Conservation (phyloP, 2,329 filamentous ascomycete genomes). For the Huntiella bhutanensis region DNA sequence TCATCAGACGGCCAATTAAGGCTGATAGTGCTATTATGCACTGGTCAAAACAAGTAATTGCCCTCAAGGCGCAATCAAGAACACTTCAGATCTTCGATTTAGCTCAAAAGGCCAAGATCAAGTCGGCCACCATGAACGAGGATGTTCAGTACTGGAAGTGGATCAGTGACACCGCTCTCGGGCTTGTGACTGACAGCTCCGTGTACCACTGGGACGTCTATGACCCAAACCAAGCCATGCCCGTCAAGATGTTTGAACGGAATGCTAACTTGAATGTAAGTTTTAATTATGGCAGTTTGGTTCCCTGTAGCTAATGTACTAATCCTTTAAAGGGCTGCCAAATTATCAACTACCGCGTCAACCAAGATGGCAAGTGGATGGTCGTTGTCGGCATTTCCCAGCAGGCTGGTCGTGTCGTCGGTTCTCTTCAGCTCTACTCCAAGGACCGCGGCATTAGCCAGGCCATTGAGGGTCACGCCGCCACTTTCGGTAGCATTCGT, state of each 20-base stretch:
- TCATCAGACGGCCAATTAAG: slow-evolving; percentile 89
- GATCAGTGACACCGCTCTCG: slow-evolving; percentile 77
- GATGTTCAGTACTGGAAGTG: slow-evolving; percentile 99
- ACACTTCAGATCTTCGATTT: slow-evolving; percentile 98
- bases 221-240: slow-evolving; percentile 57
- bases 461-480: slow-evolving; percentile 91
- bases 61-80: slow-evolving; percentile 80
- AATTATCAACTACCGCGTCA: slow-evolving; percentile 99
- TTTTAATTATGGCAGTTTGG: slow-evolving; percentile 13
- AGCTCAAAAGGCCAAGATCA: slow-evolving; percentile 80
- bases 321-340: slow-evolving; percentile 56
- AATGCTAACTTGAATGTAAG: slow-evolving; percentile 73
- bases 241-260: slow-evolving; percentile 85
- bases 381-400: slow-evolving; percentile 91
- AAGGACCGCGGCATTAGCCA: slow-evolving; percentile 93
- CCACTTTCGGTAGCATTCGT: slow-evolving; percentile 75
- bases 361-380: slow-evolving; percentile 94
- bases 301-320: background rate
- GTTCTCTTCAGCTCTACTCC: slow-evolving; percentile 93
- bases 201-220: slow-evolving; percentile 98
- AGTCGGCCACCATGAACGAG: slow-evolving; percentile 90
- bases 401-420: slow-evolving; percentile 80
- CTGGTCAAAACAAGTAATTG: slow-evolving; percentile 89
- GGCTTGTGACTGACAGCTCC: slow-evolving; percentile 73
- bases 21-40: slow-evolving; percentile 99